These are phyloP conservation scores for Musa troglodytarum DNA, from an alignment of 176 grass and related monocot genomes.

Conservation along the genomic window DNA sequence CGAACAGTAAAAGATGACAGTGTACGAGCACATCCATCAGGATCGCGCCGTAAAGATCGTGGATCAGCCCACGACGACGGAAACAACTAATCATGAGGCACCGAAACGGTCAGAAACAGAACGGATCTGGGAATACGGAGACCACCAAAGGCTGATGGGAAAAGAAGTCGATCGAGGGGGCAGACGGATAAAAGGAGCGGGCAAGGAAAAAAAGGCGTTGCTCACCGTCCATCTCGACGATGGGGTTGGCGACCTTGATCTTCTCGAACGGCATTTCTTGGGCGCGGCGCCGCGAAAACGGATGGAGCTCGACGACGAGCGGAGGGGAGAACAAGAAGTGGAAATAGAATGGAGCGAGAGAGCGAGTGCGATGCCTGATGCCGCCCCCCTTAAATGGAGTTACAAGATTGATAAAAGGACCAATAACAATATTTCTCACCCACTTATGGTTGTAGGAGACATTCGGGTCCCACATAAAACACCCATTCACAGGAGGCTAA, in stretches of 20 bases:
- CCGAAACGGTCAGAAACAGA: neutral
- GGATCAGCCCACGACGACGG: neutral
- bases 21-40: neutral
- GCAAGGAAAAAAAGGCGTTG: neutral
- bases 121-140: neutral
- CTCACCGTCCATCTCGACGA: constrained; percentile 16
- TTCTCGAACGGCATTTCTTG: neutral
- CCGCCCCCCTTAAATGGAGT: too few relatives aligned
- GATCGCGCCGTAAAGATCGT: neutral
- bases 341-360: neutral
- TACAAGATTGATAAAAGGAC: too few relatives aligned
- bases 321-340: too few relatives aligned
- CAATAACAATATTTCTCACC: too few relatives aligned
- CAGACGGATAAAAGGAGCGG: neutral
- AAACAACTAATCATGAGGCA: neutral
- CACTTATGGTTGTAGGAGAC: too few relatives aligned
- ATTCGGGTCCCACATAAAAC: too few relatives aligned
- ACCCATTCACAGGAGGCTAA: too few relatives aligned
- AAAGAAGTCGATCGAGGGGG: neutral
- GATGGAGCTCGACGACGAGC: neutral
- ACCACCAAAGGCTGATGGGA: too few relatives aligned
- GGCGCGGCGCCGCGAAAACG: neutral
- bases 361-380: neutral
- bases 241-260: constrained; percentile 7
- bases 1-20: neutral